Conservation (phyloP, 2,329 filamentous ascomycete species). For the Clonostachys rhizophaga region DNA sequence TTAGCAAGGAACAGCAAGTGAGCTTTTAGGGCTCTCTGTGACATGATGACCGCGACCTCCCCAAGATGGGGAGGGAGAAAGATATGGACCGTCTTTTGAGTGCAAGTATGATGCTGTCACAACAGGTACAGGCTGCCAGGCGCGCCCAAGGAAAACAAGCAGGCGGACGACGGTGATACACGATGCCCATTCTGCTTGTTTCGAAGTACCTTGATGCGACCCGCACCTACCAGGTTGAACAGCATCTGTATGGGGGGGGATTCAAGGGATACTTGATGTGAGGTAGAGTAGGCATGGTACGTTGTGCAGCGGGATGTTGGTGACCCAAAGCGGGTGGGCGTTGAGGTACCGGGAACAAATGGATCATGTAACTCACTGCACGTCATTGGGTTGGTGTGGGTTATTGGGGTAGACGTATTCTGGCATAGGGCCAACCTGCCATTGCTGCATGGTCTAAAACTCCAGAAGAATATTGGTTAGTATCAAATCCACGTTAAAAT, state of each 20-base stretch:
- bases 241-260: too few species aligned
- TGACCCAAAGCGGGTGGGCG: not conserved
- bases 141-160: not conserved
- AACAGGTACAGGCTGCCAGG: too few species aligned
- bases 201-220: too few species aligned
- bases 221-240: too few species aligned
- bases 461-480: not conserved
- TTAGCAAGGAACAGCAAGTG: not conserved
- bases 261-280: not conserved
- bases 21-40: too few species aligned
- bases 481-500: not conserved
- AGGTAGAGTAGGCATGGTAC: not conserved
- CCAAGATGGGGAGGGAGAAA: not conserved
- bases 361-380: constrained; percentile 50
- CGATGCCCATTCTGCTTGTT: not conserved
- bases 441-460: constrained; percentile 53
- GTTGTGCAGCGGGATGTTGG: not conserved
- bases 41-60: too few species aligned
- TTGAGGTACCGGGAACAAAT: constrained; percentile 20
- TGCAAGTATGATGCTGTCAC: not conserved
- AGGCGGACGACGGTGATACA: constrained; percentile 1
- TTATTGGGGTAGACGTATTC: constrained; percentile 53
- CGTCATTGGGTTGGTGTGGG: constrained; percentile 49
- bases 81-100: not conserved
- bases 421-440: constrained; percentile 56